Conservation (phyloP, 768 basidiomycete species). For the Tylopilus felleus region DNA sequence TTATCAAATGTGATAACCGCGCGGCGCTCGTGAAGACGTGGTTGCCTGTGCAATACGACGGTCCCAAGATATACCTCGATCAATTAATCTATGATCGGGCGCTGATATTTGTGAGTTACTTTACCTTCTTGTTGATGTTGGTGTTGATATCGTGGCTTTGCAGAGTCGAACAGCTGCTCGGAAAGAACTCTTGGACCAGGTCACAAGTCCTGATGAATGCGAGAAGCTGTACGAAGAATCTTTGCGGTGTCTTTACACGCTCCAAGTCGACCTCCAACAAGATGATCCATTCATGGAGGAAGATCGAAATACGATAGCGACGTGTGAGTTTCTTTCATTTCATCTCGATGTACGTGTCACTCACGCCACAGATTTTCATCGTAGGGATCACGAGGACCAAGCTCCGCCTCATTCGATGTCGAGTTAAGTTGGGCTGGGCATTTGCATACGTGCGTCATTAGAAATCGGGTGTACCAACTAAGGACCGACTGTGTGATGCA, state of each 20-base stretch:
- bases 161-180: conserved; percentile 92
- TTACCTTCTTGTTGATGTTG: neutral
- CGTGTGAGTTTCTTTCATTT: conserved; percentile 46
- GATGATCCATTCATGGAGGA: conserved; percentile 85
- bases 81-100: conserved; percentile 93
- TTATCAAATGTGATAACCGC: conserved; percentile 92
- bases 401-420: conserved; percentile 75
- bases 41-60: conserved; percentile 79
- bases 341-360: neutral
- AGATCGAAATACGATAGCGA: conserved; percentile 73
- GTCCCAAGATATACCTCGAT: conserved; percentile 81
- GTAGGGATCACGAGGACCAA: conserved; percentile 85
- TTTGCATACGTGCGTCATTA: no score
- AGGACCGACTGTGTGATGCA: no score
- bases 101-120: conserved; percentile 64
- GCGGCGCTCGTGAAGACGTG: conserved; percentile 86
- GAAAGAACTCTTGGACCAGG: conserved; percentile 83
- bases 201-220: conserved; percentile 72
- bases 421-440: conserved; percentile 70
- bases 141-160: neutral
- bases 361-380: no score
- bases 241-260: conserved; percentile 87
- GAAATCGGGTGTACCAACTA: no score
- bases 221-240: conserved; percentile 95
- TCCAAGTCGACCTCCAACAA: conserved; percentile 85